Base-by-base conservation (phyloP, 1,139 yeast species). In the Suhomyces guaymorum region DNA sequence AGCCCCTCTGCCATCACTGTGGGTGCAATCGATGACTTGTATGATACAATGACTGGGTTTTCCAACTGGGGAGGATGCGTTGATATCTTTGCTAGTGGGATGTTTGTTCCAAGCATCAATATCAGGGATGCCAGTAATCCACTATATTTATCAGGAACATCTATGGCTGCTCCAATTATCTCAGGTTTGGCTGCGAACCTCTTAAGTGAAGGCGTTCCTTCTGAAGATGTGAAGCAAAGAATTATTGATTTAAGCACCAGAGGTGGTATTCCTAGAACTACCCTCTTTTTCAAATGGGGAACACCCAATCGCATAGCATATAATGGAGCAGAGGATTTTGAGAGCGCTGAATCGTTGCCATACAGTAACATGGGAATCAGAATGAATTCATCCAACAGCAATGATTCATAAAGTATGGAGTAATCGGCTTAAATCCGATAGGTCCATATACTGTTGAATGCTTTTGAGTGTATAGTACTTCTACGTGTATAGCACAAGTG, bases 21-120 rank as follows among this genome's bases (percentile, higher is more conserved):
- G 4, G 96, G 96, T 0, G 95, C 96, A 2, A 77, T 87, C 32
- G 94, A 87, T 54, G 95, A 84, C 51, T 55, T 70, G 24, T 70
- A 70, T 15, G 95, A 87, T 46, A 53, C 70, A 1, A 66, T 88
- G 24, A 92, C 96, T 0, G 57, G 73, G 3, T 89, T 88, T 48
- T 78, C 94, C 9, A 88, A 89, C 50, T 88, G 94, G 92, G 97
- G 96, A 0, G 69, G 71, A 17, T 88, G 96, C 57, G 95, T 89
- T 4, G 89, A 87, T 54, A 68, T 85, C 1, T 83, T 85, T 61
- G 89, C 96, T 0, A 77, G 92, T 27, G 96, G 96, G 0, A 84
- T 82, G 0, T 66, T 68, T 30, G 81, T 89, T 2, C 61, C 55
- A 34, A 78, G 82, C 49, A 72, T 74, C 9, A 46, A 49, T 26